These are phyloP conservation scores for Colletotrichum sp. DNA, from an alignment of 2,329 filamentous ascomycete genomes.

Conservation along the genomic window DNA sequence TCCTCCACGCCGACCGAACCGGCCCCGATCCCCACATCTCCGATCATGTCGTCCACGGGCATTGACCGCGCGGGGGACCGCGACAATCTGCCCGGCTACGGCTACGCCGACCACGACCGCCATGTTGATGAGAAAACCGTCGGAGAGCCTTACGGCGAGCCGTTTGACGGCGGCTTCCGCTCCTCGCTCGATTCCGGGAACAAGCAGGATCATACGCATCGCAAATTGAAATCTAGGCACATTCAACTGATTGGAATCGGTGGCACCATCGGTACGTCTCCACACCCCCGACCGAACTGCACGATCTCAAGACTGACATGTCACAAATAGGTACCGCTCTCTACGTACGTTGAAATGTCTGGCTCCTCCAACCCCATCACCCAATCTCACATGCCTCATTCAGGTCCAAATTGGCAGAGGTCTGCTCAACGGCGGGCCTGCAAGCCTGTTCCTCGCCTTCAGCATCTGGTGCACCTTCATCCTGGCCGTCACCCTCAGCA, in stretches of 20 bases:
- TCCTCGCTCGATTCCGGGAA: conserved; percentile 9
- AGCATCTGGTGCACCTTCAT: conserved; percentile 67
- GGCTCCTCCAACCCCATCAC: neutral
- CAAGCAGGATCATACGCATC: conserved; percentile 50
- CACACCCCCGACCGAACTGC: conserved; percentile 49
- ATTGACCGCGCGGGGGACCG: conserved; percentile 21
- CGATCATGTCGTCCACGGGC: conserved; percentile 26
- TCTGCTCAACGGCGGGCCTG: conserved; percentile 64
- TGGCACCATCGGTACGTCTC: conserved; percentile 67
- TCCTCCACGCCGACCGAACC: neutral
- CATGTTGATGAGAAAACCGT: conserved; percentile 11
- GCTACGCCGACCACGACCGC: neutral
- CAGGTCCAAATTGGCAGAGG: conserved; percentile 62
- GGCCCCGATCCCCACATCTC: neutral
- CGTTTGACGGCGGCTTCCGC: conserved; percentile 3
- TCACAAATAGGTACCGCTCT: conserved; percentile 7
- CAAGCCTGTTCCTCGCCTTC: conserved; percentile 63
- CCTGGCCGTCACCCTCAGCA: conserved; percentile 63
- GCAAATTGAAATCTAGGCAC: conserved; percentile 59
- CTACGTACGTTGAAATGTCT: conserved; percentile 4
- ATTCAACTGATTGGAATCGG: conserved; percentile 68
- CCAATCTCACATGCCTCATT: conserved; percentile 23
- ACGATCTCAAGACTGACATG: neutral
- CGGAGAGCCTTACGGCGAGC: conserved; percentile 3
- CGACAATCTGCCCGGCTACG: conserved; percentile 3